Base-by-base conservation (phyloP, 345 rosid species). In the Bruguiera parviflora region DNA sequence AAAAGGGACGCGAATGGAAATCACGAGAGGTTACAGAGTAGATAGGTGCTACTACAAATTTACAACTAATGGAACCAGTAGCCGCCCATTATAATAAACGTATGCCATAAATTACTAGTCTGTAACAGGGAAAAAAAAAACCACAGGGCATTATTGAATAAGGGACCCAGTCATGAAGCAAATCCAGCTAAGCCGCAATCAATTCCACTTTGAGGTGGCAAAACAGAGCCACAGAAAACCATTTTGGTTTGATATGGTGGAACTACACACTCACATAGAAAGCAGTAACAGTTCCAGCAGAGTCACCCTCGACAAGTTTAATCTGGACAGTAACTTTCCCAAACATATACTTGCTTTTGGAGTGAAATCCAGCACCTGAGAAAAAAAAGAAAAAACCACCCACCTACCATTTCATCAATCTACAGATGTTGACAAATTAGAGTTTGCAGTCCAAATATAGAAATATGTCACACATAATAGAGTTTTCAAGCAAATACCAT, bases 221-320 rank as follows among this genome's bases (percentile, higher is more conserved):
- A 31, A 46, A 9, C 4, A 22, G 19, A 6, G 31, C n/a, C 35
- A 37, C 25, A 15, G 6, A 7, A 6, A 21, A 25, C 1, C 55
- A 0, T 67, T 35, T 21, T 55, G 24, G 28, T n/a, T n/a, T 8
- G 10, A 55, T 22, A 22, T 22, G 27, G 27, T 29, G 16, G 32
- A 21, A 33, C 0, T n/a, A 22, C 2, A 1, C 15, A 69, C 98
- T 75, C 77, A 95, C 99, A 68, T 95, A 96, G 86, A 82, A 90
- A 67, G 99, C 99, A 74, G 99, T 92, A 20, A 96, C 99, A 32
- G 99, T 96, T 67, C 99, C 99, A 6, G 99, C 99, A 61, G 99
- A 96, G 73, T 96, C 99, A 33, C 98, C 99, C 64, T 87, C 98
- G 0, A 96, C 99, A 32, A 96, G 97, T 83, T 96, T 96, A 65